Conservation (phyloP, 2,329 filamentous ascomycete genomes). For the Cytospora leucostoma region DNA sequence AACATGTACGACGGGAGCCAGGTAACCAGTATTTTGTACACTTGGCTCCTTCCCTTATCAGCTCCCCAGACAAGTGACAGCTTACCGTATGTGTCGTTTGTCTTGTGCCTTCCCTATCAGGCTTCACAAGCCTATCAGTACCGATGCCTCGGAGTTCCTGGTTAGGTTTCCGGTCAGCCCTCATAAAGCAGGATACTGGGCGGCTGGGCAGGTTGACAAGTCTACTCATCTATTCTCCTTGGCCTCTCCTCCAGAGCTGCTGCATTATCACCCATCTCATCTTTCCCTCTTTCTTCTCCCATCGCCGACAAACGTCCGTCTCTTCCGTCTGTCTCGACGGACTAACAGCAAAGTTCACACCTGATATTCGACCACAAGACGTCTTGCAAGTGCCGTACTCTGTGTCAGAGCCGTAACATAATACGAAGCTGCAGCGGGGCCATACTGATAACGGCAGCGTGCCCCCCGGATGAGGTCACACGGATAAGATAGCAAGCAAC, state of each 20-base stretch:
- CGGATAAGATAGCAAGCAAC: constrained; percentile 3
- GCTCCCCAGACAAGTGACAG: constrained; percentile 3
- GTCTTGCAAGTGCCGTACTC: background rate
- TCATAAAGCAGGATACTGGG: background rate
- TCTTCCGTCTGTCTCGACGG: background rate
- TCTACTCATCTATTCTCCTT: background rate
- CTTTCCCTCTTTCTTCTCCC: background rate
- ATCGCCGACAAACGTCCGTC: background rate
- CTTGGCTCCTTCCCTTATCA: constrained; percentile 23
- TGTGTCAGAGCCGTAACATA: background rate
- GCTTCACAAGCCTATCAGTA: constrained; percentile 12
- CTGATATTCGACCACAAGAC: background rate
- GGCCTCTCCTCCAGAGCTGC: background rate
- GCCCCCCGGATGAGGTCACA: constrained; percentile 19
- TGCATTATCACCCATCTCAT: background rate
- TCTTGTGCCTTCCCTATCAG: constrained; percentile 18
- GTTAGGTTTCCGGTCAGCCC: constrained; percentile 1
- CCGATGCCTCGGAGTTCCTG: background rate
- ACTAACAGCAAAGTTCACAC: background rate
- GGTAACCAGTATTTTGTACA: background rate
- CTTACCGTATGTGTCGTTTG: constrained; percentile 1
- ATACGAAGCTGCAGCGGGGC: background rate
- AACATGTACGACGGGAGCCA: no score
- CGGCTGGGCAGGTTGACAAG: background rate
- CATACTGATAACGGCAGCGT: background rate